These are phyloP conservation scores for Sphaerulina musiva DNA, from an alignment of 2,329 filamentous ascomycete genomes.

Conservation along the genomic window DNA sequence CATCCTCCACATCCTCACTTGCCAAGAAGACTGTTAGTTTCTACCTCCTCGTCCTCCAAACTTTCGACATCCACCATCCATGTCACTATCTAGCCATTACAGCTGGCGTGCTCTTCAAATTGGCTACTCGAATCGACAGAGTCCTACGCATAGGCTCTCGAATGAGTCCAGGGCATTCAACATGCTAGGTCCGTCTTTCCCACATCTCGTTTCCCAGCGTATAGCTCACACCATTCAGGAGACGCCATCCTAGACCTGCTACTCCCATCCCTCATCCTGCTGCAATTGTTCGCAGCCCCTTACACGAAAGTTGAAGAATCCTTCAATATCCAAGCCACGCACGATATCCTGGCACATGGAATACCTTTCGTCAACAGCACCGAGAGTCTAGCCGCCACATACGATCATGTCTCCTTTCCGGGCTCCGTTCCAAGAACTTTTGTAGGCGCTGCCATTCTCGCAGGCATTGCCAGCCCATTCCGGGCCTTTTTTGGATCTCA, in stretches of 20 bases:
- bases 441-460: conserved; percentile 74
- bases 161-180: not conserved
- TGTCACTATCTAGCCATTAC: conserved; percentile 19
- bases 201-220: not conserved
- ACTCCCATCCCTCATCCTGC: conserved; percentile 48
- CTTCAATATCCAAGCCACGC: conserved; percentile 90
- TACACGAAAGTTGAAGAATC: conserved; percentile 99
- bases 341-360: conserved; percentile 81
- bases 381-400: conserved; percentile 47
- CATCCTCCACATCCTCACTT: not conserved
- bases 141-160: not conserved
- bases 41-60: not conserved
- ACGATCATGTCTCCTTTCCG: conserved; percentile 86
- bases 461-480: conserved; percentile 63
- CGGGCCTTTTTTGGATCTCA: conserved; percentile 51
- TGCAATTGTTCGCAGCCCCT: conserved; percentile 51
- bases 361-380: conserved; percentile 47
- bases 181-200: not conserved
- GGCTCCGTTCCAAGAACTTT: conserved; percentile 85
- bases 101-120: conserved; percentile 23
- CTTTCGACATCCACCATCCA: conserved; percentile 6
- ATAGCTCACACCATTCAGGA: conserved; percentile 27
- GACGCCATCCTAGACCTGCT: conserved; percentile 48
- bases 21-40: not conserved
- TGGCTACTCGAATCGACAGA: conserved; percentile 8